Evolutionary conservation across 345 rosid species (phyloP).

Genomic region (Limnanthes douglasii): DNA sequence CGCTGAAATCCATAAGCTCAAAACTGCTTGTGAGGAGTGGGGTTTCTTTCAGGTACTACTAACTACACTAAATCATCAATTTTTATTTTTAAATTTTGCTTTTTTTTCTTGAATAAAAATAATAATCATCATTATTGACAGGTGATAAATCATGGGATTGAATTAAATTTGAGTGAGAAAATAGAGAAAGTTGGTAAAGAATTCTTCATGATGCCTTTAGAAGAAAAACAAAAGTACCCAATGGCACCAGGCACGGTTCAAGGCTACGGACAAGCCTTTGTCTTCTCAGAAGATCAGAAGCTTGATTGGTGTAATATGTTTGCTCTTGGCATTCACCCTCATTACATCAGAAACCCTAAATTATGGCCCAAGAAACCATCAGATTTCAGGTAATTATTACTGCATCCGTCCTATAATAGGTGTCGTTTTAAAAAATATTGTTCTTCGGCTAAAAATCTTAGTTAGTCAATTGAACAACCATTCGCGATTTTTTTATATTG

Average conservation of each 20-base stretch:
- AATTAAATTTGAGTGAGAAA: conserved; percentile 32
- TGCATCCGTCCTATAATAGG: too few relatives aligned
- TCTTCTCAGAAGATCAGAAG: conserved; percentile 88
- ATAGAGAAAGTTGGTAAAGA: conserved; percentile 59
- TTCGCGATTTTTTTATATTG: too few relatives aligned
- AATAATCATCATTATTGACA: too few relatives aligned
- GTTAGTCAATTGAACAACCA: too few relatives aligned
- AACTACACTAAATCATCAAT: background rate
- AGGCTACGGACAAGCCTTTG: conserved; percentile 93
- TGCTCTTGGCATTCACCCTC: conserved; percentile 85
- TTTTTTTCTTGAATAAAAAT: too few relatives aligned
- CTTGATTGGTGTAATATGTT: conserved; percentile 98
- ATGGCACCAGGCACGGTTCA: conserved; percentile 92
- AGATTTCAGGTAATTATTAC: conserved; percentile 60
- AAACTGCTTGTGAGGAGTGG: conserved; percentile 80
- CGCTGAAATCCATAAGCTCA: conserved; percentile 28
- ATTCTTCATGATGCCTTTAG: conserved; percentile 70
- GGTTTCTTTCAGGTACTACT: conserved; percentile 79
- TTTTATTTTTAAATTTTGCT: background rate
- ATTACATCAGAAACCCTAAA: conserved; percentile 49
- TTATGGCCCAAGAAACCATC: conserved; percentile 72
- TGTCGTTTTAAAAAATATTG: too few relatives aligned
- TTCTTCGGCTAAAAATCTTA: too few relatives aligned
- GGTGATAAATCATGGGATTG: conserved; percentile 78
- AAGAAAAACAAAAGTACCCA: conserved; percentile 71